These are phyloP conservation scores for Phlebiopsis flavidoalba DNA, from an alignment of 768 basidiomycete genomes.

Conservation along the genomic window DNA sequence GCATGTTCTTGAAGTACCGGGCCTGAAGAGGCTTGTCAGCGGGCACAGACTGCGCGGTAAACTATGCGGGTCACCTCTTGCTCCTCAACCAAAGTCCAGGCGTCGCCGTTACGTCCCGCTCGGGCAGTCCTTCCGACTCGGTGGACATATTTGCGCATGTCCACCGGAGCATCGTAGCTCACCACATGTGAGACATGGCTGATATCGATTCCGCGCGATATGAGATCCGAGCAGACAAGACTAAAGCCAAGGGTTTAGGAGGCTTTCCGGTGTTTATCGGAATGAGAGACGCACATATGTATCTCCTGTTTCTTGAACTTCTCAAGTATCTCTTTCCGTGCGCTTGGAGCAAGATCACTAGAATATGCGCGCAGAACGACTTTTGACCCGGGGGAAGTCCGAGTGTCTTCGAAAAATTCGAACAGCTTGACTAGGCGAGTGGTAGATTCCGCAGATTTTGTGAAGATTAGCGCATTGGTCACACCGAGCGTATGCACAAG, in stretches of 20 bases:
- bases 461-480: slow-evolving; percentile 82
- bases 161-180: slow-evolving; percentile 94
- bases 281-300: slow-evolving; percentile 57
- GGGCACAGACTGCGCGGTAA: too few species aligned
- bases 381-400: slow-evolving; percentile 12
- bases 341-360: slow-evolving; percentile 69
- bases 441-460: slow-evolving; percentile 94
- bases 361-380: slow-evolving; percentile 72
- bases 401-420: slow-evolving; percentile 62
- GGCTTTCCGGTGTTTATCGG: not conserved
- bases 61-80: slow-evolving; percentile 56
- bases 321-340: slow-evolving; percentile 73
- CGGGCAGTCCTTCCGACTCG: slow-evolving; percentile 94
- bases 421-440: slow-evolving; percentile 76
- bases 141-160: slow-evolving; percentile 98
- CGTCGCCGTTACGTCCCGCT: slow-evolving; percentile 82
- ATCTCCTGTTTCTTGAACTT: slow-evolving; percentile 79
- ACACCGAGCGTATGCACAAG: slow-evolving; percentile 63
- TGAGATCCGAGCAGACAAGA: slow-evolving; percentile 93
- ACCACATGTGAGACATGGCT: slow-evolving; percentile 89
- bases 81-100: slow-evolving; percentile 95
- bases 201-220: slow-evolving; percentile 94
- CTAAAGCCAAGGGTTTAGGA: slow-evolving; percentile 32
- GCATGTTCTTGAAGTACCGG: slow-evolving; percentile 80
- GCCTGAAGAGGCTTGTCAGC: slow-evolving; percentile 42